Evolutionary conservation across 1,284 basidiomycete genomes (phyloP).

Genomic region (Ganoderma boninense): DNA sequence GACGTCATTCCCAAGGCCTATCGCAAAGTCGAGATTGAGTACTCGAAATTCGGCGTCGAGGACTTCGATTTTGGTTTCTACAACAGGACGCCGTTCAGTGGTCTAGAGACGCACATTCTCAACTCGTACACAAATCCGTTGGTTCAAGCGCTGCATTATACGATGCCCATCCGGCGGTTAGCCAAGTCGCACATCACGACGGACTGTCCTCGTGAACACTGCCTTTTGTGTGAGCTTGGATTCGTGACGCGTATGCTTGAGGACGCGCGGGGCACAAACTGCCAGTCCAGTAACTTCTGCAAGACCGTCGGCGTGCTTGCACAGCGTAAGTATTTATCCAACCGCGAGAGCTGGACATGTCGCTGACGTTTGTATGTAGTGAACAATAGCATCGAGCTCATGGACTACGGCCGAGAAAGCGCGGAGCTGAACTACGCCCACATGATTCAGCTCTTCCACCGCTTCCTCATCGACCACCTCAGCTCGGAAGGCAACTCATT

Average conservation of each 20-base stretch:
- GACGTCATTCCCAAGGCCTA: conserved; percentile 86
- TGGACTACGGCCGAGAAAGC: conserved; percentile 87
- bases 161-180: conserved; percentile 77
- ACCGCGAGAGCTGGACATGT: conserved; percentile 33
- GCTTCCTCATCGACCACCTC: conserved; percentile 89
- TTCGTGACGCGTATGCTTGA: conserved; percentile 97
- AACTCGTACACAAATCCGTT: conserved; percentile 98
- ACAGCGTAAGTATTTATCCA: conserved; percentile 63
- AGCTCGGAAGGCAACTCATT: conserved; percentile 73
- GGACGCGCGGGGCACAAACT: conserved; percentile 93
- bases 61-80: conserved; percentile 99
- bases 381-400: conserved; percentile 86
- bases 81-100: conserved; percentile 90
- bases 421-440: conserved; percentile 81
- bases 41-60: conserved; percentile 98
- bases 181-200: conserved; percentile 94
- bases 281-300: conserved; percentile 97
- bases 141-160: conserved; percentile 91
- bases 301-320: conserved; percentile 86
- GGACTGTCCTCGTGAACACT: conserved; percentile 89
- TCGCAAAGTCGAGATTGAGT: conserved; percentile 95
- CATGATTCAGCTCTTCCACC: conserved; percentile 94
- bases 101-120: conserved; percentile 96
- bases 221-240: conserved; percentile 94
- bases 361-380: conserved; percentile 9